Base-by-base conservation (phyloP, 192 early-diverging fungal species). In the Coemansia sp. region DNA sequence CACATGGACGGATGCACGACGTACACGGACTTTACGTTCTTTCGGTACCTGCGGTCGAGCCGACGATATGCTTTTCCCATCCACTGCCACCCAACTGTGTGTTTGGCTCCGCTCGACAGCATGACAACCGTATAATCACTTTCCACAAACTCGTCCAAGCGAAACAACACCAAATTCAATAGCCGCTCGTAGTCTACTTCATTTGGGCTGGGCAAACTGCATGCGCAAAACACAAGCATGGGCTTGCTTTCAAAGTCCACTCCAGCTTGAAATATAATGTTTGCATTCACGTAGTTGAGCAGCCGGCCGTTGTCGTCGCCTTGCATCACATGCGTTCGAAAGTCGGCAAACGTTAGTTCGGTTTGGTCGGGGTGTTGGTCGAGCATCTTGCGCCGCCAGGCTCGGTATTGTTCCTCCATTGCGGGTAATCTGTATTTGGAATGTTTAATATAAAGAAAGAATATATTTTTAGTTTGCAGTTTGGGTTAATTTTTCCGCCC, bases 11-110 rank as follows among this genome's bases (percentile, higher is more conserved):
- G 89, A 77, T 98, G 94, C 2, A 98, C 93, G 19, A 98, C 86
- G 73, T 92, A 92, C 0, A 98, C 73, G 38, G 83, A 85, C 79
- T 96, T 96, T 26, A 98, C 76, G 76, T 98, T 95, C 76, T 98
- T 98, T 31, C 93, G 88, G 80, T 91, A 89, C 91, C 88, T 91
- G 71, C 93, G 67, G 43, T 87, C 85, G 22, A 97, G 63, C 11
- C 86, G 81, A 3, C 88, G 72, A 61, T 97, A 95, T 21, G 93
- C 92, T 71, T 85, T 87, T 53, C 88, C 80, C 43, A 95, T 72
- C 93, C 93, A 97, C 2, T 75, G 50, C 92, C 93, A 94, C 1
- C 84, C 81, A 21, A 93, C 93, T 27, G 83, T 84, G 68, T 92
- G 83, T 48, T 82, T 49, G 3, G 87, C 87, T 22, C 90, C 91